phyloP scores from a whole-genome alignment of 2,329 filamentous ascomycete species.

The Thelonectria discophora region DNA sequence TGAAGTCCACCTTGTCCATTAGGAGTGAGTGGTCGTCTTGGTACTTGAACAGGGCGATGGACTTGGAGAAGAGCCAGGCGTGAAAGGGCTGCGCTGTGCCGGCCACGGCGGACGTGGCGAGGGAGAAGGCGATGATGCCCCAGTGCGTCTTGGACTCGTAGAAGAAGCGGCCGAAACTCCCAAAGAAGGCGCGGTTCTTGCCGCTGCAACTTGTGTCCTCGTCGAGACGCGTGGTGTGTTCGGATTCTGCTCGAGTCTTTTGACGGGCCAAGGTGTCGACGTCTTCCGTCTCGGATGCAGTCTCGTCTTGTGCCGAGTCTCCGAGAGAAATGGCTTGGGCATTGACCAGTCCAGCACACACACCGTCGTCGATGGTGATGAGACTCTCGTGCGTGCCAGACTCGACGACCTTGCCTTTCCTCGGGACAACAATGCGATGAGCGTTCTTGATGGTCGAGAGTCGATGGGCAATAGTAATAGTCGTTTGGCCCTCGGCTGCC shows the following conservation, averaged over 20 bases:
- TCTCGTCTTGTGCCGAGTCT: too few species aligned
- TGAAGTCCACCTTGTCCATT: slow-evolving; percentile 62
- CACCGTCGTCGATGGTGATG: neutral
- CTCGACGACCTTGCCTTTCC: slow-evolving; percentile 34
- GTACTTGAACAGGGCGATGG: slow-evolving; percentile 60
- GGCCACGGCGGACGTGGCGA: slow-evolving; percentile 57
- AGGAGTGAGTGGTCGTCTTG: slow-evolving; percentile 46
- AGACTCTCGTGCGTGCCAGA: neutral
- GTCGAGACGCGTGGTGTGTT: too few species aligned
- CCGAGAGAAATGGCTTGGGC: neutral
- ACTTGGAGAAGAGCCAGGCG: slow-evolving; percentile 63
- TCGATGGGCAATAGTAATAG: slow-evolving; percentile 70
- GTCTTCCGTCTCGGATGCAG: too few species aligned
- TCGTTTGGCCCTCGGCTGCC: slow-evolving; percentile 64
- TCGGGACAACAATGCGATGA: slow-evolving; percentile 43
- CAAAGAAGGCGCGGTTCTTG: slow-evolving; percentile 55
- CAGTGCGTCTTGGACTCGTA: slow-evolving; percentile 64
- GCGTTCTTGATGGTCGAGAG: slow-evolving; percentile 51
- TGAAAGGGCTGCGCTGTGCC: slow-evolving; percentile 59
- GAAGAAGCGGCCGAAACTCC: slow-evolving; percentile 65
- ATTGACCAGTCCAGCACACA: neutral
- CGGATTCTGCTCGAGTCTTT: too few species aligned
- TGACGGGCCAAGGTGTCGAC: too few species aligned
- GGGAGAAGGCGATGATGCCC: slow-evolving; percentile 59
- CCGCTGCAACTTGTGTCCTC: slow-evolving; percentile 23